Conservation (phyloP, 805 yeast species). For the Cephaloascus albidus region DNA sequence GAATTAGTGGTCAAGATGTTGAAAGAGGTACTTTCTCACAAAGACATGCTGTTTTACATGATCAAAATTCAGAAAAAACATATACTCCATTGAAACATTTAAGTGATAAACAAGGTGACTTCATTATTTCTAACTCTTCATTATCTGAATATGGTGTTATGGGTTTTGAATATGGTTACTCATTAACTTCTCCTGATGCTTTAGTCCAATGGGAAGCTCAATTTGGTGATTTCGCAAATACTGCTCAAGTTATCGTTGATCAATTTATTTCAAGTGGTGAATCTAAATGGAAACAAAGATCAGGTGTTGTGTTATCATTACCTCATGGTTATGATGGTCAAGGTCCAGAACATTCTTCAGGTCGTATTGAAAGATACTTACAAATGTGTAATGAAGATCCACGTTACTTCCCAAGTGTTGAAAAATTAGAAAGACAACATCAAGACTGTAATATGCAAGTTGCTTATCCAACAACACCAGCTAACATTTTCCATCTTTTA, state of each 20-base stretch:
- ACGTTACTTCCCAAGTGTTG: conserved; percentile 83
- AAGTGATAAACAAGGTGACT: conserved; percentile 74
- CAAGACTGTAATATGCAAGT: conserved; percentile 98
- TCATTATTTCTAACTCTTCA: conserved; percentile 87
- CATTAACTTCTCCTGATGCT: conserved; percentile 94
- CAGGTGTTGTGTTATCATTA: conserved; percentile 88
- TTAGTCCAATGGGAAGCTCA: conserved; percentile 99
- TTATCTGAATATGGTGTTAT: conserved; percentile 97
- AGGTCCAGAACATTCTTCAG: conserved; percentile 99
- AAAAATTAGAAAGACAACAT: conserved; percentile 91
- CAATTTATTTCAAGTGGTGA: conserved; percentile 97
- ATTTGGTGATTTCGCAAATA: conserved; percentile 99
- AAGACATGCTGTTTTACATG: conserved; percentile 97
- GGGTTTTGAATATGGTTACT: conserved; percentile 99
- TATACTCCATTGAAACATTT: conserved; percentile 82
- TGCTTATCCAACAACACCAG: conserved; percentile 97
- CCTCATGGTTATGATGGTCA: conserved; percentile 99
- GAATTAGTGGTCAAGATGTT: conserved; percentile 98
- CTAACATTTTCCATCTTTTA: conserved; percentile 89
- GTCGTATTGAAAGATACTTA: conserved; percentile 93
- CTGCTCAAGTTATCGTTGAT: conserved; percentile 96
- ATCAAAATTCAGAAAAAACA: conserved; percentile 77
- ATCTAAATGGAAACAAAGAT: conserved; percentile 97
- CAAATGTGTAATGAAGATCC: conserved; percentile 95
- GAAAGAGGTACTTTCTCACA: conserved; percentile 99